phyloP scores from a whole-genome alignment of 2,329 filamentous ascomycete species.

The Fusarium sp. region DNA sequence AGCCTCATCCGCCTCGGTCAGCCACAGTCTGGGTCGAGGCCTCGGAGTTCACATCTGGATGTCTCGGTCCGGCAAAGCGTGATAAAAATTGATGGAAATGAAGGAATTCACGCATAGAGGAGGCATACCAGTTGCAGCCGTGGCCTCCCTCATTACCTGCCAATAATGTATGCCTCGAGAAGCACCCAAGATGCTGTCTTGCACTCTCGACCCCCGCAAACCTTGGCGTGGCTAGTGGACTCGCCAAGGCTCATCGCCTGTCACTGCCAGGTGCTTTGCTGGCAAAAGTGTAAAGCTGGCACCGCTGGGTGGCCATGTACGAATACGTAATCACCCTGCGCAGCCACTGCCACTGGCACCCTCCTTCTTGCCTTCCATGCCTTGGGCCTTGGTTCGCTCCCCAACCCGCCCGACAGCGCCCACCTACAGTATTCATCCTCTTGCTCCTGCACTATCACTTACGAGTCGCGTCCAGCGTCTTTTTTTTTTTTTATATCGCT shows the following conservation, averaged over 20 bases:
- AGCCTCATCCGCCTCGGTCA: slow-evolving; percentile 2
- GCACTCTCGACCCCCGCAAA: slow-evolving; percentile 24
- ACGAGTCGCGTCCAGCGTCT: slow-evolving; percentile 29
- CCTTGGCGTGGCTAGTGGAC: slow-evolving; percentile 24
- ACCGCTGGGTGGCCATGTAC: slow-evolving; percentile 11
- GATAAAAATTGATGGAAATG: neutral
- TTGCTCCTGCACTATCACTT: slow-evolving; percentile 28
- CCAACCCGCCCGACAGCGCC: slow-evolving; percentile 34
- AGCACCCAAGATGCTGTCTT: neutral
- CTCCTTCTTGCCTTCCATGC: slow-evolving; percentile 1
- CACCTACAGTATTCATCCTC: slow-evolving; percentile 26
- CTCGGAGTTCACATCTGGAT: neutral
- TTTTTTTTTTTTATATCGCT: slow-evolving; percentile 25
- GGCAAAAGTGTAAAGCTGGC: slow-evolving; percentile 32
- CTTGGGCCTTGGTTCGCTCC: slow-evolving; percentile 33
- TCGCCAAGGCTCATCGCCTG: slow-evolving; percentile 11
- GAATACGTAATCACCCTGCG: slow-evolving; percentile 41
- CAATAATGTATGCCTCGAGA: neutral
- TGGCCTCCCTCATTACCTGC: neutral
- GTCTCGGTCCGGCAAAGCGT: neutral
- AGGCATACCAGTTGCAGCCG: neutral
- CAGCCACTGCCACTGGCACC: slow-evolving; percentile 26
- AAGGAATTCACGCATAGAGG: neutral
- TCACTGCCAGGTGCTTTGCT: slow-evolving; percentile 19
- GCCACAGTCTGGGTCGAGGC: slow-evolving; percentile 21